phyloP scores from a whole-genome alignment of 2,329 filamentous ascomycete species.

The Microcera coccophila region DNA sequence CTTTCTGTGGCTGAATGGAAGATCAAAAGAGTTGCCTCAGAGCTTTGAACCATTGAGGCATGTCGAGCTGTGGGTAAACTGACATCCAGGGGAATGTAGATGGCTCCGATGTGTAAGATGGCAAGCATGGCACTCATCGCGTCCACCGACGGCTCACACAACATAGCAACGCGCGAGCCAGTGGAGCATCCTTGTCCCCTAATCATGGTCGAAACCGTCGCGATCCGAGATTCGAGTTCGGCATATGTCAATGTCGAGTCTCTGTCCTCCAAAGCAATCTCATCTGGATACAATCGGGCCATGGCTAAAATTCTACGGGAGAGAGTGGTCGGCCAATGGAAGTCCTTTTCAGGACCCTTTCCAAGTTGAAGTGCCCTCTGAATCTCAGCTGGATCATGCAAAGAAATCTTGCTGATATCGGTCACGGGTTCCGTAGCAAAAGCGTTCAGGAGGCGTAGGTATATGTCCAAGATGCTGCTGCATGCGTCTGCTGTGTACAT shows the following conservation, averaged over 20 bases:
- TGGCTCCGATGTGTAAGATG: constrained; percentile 35
- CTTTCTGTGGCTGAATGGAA: background rate
- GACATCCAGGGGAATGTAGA: constrained; percentile 41
- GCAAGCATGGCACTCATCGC: constrained; percentile 30
- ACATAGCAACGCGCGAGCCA: background rate
- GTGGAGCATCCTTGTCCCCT: background rate
- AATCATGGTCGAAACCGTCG: background rate
- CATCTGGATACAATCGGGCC: background rate
- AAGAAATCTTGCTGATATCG: too few relatives aligned
- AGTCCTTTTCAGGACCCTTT: too few relatives aligned
- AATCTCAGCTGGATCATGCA: too few relatives aligned
- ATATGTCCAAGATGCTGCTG: too few relatives aligned
- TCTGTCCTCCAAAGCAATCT: background rate
- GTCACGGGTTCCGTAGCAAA: too few relatives aligned
- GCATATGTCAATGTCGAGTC: background rate
- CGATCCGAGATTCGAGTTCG: background rate
- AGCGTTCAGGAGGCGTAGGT: too few relatives aligned
- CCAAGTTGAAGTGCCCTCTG: too few relatives aligned
- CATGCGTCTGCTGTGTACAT: too few relatives aligned
- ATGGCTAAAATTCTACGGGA: background rate
- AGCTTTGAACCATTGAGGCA: constrained; percentile 25
- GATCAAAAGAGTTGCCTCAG: constrained; percentile 17
- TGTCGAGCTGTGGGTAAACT: constrained; percentile 26
- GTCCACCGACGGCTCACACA: background rate
- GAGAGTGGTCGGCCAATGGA: too few relatives aligned